Evolutionary conservation across 306 rosid genomes (phyloP), one percentile per base, ranked within the genome.

Genomic region (Quercus aquifolioides): DNA sequence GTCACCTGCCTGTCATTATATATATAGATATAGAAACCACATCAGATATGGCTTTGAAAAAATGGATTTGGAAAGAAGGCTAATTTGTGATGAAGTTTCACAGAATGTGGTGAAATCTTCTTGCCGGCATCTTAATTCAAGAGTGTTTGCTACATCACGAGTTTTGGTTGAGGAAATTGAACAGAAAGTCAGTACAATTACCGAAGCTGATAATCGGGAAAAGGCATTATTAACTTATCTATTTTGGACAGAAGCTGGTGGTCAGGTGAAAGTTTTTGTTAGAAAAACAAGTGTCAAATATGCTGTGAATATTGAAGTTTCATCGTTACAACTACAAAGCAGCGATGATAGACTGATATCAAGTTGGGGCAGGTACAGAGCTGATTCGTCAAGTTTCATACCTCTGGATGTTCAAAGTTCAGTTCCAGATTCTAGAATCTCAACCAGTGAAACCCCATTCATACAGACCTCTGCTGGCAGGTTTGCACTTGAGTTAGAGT

Each of bases 241-340:
- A 79, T 95, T 92, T 57, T 88, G 99, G 85, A 91, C 98, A 28
- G 97, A 92, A 76, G 79, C 52, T 55, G 92, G 88, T 15, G 94
- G 89, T 74, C 80, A 76, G 86, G 94, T 95, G 17, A 87, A 78
- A 68, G 97, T 89, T 75, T 80, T 76, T 83, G 98, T 95, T 31
- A 72, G 84, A 70, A 90, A 90, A 85, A 83, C 75, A 38, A 80
- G 74, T 18, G 86, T 62, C 68, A 81, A 77, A 73, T 92, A 81
- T 85, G 72, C n/a, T 62, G 92, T 92, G 25, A 69, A 72, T 57
- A 76, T 92, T 74, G 99, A 92, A 77, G 81, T 89, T 80, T 85
- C 89, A 15, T 86, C 86, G 14, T 79, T 87, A 71, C 82, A 78
- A 59, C 65, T 79, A 62, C 72, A 43, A 14, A 69, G 67, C 68